Base-by-base conservation (phyloP, 2,329 filamentous ascomycete species). In the Nigrospora oryzae region DNA sequence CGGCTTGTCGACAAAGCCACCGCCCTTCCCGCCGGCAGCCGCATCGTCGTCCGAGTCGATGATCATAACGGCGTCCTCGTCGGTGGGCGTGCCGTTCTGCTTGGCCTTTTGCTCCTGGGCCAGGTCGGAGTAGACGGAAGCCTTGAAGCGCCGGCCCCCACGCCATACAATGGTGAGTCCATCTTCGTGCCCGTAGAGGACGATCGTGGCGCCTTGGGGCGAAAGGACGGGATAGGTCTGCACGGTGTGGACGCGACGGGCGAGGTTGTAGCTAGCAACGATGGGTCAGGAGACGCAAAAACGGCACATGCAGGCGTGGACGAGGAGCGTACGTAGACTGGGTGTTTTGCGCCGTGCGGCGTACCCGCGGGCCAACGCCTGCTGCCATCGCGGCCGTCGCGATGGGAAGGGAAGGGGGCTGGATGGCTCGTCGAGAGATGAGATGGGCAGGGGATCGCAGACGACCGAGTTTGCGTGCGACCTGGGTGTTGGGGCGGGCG, bases 1-100 rank as follows among this genome's bases (percentile, higher is more conserved):
- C 8, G 78, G 74, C 45, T 71, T 73, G 55, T 82, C 76, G 44
- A 73, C 68, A 43, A 68, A 73, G 1, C 46, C 17, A 54, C 51
- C 33, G 53, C 40, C 37, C 49, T 49, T 40, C 36, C 40, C 42
- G 11, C 58, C 47, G 17, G 62, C 51, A 42, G 63, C 47, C 28
- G 70, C 70, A 30, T 82, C 79, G 8, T 81, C 77, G 52, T 83
- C 79, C 1, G 77, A 82, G 54, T 83, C 79, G 44, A 83, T 71
- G 14, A 81, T 69, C 73, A 83, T 81, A 28, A 83, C 68, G 4
- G 71, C 65, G 54, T 80, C 76, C 7, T 80, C 76, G 15, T 73
- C 70, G 5, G 54, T 44, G 23, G 58, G 47, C 4, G 59, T 56
- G 12, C 78, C 78, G 51, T 81, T 82, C 39, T 69, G 66, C 50